Percentiles rank a stretch among this genome's conserved stretches.
Evolutionary conservation across 495 filamentous ascomycete genomes (phyloP).

Genomic region (Podospora pseudoanserina): DNA sequence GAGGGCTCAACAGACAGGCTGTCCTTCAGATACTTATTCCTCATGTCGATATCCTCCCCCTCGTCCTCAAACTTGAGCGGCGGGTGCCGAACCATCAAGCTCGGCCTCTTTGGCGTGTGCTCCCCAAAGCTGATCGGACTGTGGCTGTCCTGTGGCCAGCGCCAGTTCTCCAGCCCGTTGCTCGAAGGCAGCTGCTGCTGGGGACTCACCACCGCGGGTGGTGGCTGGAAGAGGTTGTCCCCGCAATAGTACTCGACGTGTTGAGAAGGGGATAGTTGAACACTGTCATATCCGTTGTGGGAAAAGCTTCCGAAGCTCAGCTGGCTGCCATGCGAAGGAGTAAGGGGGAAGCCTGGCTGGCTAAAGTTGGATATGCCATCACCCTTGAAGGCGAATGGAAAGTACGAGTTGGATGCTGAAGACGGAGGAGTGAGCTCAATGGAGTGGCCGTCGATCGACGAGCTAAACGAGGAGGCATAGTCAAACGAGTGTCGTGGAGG

Average conservation of each 20-base stretch:
- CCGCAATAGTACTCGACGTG: slow-evolving; percentile 17
- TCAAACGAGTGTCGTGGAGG: slow-evolving; percentile 24
- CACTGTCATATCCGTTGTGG: slow-evolving; percentile 7
- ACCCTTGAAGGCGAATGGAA: slow-evolving; percentile 27
- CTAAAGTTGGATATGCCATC: slow-evolving; percentile 17
- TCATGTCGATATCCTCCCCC: slow-evolving; percentile 21
- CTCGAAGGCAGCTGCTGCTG: slow-evolving; percentile 5
- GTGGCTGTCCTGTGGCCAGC: slow-evolving; percentile 13
- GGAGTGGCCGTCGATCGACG: slow-evolving; percentile 14
- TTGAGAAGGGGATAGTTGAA: slow-evolving; percentile 21
- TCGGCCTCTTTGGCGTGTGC: slow-evolving; percentile 1
- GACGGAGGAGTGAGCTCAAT: slow-evolving; percentile 38
- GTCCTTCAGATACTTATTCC: background rate
- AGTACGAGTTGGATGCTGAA: slow-evolving; percentile 35
- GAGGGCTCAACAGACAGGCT: background rate
- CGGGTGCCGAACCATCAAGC: background rate
- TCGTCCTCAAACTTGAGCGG: background rate
- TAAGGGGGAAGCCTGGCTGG: slow-evolving; percentile 22
- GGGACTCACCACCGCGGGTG: slow-evolving; percentile 6
- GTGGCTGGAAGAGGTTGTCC: slow-evolving; percentile 15
- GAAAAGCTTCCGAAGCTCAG: slow-evolving; percentile 3
- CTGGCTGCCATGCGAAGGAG: slow-evolving; percentile 21
- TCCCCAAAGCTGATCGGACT: slow-evolving; percentile 26
- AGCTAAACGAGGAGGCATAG: slow-evolving; percentile 24
- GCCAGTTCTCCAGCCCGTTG: slow-evolving; percentile 8